These are phyloP conservation scores for Stipa capillata DNA, from an alignment of 176 grass and related monocot species.

Conservation along the genomic window DNA sequence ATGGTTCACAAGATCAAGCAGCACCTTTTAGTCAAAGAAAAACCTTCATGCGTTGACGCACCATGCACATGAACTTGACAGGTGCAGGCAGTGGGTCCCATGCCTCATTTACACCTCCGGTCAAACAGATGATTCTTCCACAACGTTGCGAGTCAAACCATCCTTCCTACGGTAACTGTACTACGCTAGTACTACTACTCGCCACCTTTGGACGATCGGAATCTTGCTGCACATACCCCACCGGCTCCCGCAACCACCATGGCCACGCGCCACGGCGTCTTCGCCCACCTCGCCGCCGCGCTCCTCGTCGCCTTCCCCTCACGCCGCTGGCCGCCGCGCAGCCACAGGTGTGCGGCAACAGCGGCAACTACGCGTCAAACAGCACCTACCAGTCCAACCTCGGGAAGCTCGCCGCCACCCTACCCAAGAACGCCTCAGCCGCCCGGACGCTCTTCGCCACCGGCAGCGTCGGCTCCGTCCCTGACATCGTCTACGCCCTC, in stretches of 20 bases:
- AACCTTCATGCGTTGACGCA: too few relatives aligned
- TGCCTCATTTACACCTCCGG: neutral
- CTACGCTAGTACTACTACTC: too few relatives aligned
- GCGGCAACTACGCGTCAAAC: neutral
- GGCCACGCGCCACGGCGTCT: neutral
- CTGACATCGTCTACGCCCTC: neutral
- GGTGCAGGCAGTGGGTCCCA: neutral
- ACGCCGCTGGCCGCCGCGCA: too few relatives aligned
- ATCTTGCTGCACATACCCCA: neutral
- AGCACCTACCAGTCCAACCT: slow-evolving; percentile 14
- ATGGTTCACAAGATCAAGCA: too few relatives aligned
- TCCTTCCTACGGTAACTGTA: too few relatives aligned
- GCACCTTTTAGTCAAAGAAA: too few relatives aligned
- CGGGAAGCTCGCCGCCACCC: neutral
- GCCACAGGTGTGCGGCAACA: neutral
- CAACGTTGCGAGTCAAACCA: neutral
- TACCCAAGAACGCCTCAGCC: neutral
- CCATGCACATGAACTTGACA: neutral
- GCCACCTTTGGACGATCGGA: too few relatives aligned
- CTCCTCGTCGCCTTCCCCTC: too few relatives aligned
- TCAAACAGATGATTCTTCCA: neutral
- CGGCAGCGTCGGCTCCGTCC: neutral
- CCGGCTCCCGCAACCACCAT: neutral
- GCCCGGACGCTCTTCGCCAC: neutral
- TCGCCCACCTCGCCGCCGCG: neutral